phyloP scores from a whole-genome alignment of 495 filamentous ascomycete species.

The Neurospora intermedia region DNA sequence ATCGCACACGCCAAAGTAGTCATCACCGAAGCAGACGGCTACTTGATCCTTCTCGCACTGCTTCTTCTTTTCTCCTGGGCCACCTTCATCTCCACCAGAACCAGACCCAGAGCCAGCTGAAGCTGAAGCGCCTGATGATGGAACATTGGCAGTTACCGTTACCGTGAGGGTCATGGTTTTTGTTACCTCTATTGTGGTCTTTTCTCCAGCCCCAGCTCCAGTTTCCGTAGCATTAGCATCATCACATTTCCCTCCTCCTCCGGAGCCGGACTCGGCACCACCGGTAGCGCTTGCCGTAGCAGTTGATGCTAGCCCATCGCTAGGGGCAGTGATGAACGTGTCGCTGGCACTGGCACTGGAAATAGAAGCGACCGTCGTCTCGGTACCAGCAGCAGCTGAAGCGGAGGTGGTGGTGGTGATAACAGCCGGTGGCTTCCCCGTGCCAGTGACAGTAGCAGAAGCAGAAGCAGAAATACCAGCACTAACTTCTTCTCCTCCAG shows the following conservation, averaged over 20 bases:
- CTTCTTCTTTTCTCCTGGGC: neutral
- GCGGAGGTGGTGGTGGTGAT: neutral
- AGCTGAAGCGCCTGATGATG: neutral
- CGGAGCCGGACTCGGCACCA: neutral
- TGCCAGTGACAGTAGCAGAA: no score
- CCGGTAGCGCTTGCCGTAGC: neutral
- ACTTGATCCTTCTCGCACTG: neutral
- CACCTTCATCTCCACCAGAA: neutral
- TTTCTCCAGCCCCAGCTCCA: neutral
- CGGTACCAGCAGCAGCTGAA: neutral
- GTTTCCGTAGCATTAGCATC: neutral
- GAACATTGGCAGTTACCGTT: neutral
- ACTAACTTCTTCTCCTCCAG: no score
- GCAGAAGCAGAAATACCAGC: no score
- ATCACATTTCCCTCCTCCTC: neutral
- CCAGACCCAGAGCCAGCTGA: neutral
- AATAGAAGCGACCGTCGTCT: neutral
- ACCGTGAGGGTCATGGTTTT: neutral
- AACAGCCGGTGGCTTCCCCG: neutral
- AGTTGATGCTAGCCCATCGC: neutral
- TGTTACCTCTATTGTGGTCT: neutral
- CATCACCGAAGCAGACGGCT: neutral
- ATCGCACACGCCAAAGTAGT: conserved; percentile 12
- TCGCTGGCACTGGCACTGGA: neutral
- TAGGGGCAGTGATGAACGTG: neutral